A percentile compares a stretch with the other conserved stretches of the same genome.
Conservation (phyloP, 768 basidiomycete genomes). For the Leucocoprinus birnbaumii region DNA sequence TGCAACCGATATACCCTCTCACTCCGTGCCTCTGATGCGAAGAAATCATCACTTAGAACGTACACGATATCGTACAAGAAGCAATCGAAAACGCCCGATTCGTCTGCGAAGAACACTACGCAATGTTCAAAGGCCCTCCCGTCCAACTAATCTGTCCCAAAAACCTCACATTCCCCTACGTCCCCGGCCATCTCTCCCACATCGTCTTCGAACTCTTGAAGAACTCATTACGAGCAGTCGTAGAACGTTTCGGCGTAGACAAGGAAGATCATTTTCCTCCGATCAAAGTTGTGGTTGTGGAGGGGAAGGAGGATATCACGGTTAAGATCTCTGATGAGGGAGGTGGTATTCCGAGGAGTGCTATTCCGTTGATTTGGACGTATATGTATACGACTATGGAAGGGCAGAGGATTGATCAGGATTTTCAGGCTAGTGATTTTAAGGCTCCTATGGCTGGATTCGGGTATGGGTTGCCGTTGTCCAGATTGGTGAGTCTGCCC, state of each 20-base stretch:
- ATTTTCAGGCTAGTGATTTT: conserved; percentile 86
- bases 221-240: conserved; percentile 95
- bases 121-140: conserved; percentile 93
- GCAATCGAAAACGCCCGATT: conserved; percentile 96
- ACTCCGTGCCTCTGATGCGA: neutral
- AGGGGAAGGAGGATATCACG: conserved; percentile 97
- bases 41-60: conserved; percentile 50
- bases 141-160: conserved; percentile 94
- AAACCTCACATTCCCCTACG: conserved; percentile 86
- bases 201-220: conserved; percentile 97
- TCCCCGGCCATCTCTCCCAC: conserved; percentile 94
- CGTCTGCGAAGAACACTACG: conserved; percentile 94
- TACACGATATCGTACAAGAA: conserved; percentile 97
- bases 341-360: conserved; percentile 86
- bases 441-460: conserved; percentile 98
- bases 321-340: conserved; percentile 99
- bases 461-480: conserved; percentile 91
- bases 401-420: conserved; percentile 66
- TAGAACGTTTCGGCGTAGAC: conserved; percentile 86
- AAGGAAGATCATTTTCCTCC: conserved; percentile 79
- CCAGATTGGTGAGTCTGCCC: conserved; percentile 68
- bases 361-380: conserved; percentile 96
- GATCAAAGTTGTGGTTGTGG: conserved; percentile 93
- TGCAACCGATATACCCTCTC: no score
- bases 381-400: conserved; percentile 95